These are phyloP conservation scores for Beta corolliflora DNA, from an alignment of 179 eudicot genomes.

Conservation along the genomic window DNA sequence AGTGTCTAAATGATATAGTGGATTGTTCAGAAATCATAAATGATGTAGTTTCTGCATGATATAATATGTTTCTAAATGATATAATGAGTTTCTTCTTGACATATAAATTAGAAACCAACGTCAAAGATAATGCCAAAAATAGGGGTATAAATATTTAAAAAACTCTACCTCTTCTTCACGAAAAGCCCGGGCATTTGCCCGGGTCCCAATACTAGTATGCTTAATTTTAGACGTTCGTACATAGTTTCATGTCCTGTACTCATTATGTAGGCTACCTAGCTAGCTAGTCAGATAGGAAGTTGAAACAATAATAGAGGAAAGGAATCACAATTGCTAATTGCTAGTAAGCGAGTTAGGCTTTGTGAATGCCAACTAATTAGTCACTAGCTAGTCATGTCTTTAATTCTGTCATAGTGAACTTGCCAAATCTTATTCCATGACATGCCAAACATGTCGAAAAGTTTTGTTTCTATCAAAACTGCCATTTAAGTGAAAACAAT, in stretches of 20 bases:
- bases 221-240: no score
- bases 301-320: background rate
- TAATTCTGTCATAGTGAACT: background rate
- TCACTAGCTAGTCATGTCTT: background rate
- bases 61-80: no score
- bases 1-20: no score
- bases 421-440: background rate
- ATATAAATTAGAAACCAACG: no score
- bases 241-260: background rate
- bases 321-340: background rate
- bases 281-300: background rate
- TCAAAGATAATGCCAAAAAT: no score
- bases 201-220: no score
- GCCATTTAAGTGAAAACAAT: slow-evolving; percentile 3
- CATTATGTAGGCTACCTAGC: no score
- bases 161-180: no score
- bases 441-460: background rate
- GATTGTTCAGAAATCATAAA: no score
- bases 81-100: no score
- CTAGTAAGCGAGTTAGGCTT: background rate
- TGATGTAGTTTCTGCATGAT: no score
- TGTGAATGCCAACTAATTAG: slow-evolving; percentile 20
- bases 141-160: no score
- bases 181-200: fast-evolving
- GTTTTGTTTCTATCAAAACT: slow-evolving; percentile 8